Evolutionary conservation across 2,329 filamentous ascomycete genomes (phyloP), one percentile per base, ranked within the genome.

Genomic region (Neopestalotiopsis sp.): DNA sequence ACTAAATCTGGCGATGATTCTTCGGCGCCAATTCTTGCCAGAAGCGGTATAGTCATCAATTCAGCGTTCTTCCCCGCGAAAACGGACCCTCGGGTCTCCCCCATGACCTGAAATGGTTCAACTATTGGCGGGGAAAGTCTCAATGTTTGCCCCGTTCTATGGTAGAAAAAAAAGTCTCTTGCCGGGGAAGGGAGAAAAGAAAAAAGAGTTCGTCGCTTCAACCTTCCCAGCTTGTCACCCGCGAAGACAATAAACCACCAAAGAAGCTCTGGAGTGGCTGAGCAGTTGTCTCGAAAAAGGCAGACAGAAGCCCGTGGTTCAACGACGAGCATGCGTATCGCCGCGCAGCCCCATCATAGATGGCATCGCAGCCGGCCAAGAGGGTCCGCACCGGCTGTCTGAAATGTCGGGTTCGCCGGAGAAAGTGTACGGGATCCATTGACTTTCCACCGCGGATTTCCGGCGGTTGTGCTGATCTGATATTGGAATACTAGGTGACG

Each of bases 331-430:
- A 52, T 52, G 45, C 45, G 45, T 52, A 52, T 52, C 45, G 45
- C 57, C 30, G 30, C 30, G 57, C n/a, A 30, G 30, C 60, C 60
- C 38, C 24, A 58, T 49, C 49, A 45, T 66, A 52, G 56, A 67
- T 67, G 57, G 65, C 65, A 45, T 67, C 52, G 56, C 65, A 67
- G 69, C 67, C 69, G 45, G 38, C 63, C 57, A 76, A 74, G 69
- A 77, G 78, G 68, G 77, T 78, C 63, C 75, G 84, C 65, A 84
- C 84, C 1, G 83, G 84, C 14, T 86, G 84, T 75, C 76, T 84
- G 71, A 84, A 83, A 67, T 86, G 84, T 77, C 82, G 84, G 40
- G 77, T 81, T 40, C 82, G 84, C 62, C 76, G 84, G 61, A 80
- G 84, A 40, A 86, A 86, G 77, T 86, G 84, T 84, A 42, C 24